Percentiles rank a stretch among this genome's conserved stretches.
Evolutionary conservation across 352 stramenopile genomes (phyloP).

Genomic region (Phytophthora tentaculata): DNA sequence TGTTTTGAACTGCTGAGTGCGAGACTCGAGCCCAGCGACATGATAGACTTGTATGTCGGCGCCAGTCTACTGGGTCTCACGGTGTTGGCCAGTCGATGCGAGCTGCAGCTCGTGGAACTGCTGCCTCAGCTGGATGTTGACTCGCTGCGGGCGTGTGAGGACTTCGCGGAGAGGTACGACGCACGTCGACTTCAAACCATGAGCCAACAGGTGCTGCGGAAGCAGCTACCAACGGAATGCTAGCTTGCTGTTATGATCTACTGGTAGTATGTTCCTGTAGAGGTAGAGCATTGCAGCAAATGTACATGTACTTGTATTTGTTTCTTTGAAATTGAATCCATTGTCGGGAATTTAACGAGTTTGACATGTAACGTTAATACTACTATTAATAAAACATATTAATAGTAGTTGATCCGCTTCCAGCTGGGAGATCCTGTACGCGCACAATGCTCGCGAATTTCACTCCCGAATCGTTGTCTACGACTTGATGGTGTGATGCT

Average conservation of each 20-base stretch:
- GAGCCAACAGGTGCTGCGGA: conserved; percentile 46
- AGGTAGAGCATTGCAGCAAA: neutral
- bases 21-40: conserved; percentile 53
- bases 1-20: conserved; percentile 53
- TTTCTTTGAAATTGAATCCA: too few species aligned
- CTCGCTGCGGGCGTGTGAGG: conserved; percentile 61
- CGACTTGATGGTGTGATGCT: neutral
- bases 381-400: too few species aligned
- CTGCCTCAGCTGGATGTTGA: conserved; percentile 54
- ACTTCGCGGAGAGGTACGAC: conserved; percentile 72
- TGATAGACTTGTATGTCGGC: conserved; percentile 79
- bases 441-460: too few species aligned
- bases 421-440: too few species aligned
- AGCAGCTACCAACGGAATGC: conserved; percentile 19
- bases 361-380: too few species aligned
- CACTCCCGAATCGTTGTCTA: too few species aligned
- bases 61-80: conserved; percentile 63
- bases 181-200: conserved; percentile 55
- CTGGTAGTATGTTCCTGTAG: neutral
- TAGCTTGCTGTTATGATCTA: conserved; percentile 1
- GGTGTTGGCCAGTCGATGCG: conserved; percentile 62
- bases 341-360: too few species aligned
- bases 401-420: too few species aligned
- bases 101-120: conserved; percentile 62
- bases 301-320: neutral